Evolutionary conservation across 169 alveolate species (phyloP).

Genomic region (Eimeria acervulina): DNA sequence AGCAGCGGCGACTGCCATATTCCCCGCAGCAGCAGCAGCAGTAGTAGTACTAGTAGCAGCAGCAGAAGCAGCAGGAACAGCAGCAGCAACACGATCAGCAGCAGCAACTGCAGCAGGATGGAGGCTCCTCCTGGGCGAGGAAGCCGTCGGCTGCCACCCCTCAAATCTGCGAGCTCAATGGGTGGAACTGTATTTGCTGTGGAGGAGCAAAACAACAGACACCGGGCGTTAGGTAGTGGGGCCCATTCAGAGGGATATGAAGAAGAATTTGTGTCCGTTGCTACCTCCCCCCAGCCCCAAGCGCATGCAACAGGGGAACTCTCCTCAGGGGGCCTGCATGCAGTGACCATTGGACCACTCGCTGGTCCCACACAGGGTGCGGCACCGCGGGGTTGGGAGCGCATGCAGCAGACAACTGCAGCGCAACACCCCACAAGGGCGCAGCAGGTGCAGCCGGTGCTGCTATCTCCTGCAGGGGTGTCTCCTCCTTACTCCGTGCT

Average conservation of each 20-base stretch:
- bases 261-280: background rate
- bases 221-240: background rate
- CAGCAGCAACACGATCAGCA: background rate
- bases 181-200: background rate
- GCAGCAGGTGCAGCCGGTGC: conserved; percentile 47
- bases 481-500: background rate
- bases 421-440: conserved; percentile 4
- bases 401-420: background rate
- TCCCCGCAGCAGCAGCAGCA: background rate
- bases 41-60: background rate
- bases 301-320: background rate
- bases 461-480: conserved; percentile 1
- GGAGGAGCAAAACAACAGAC: background rate
- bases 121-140: background rate
- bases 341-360: background rate
- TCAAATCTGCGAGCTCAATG: conserved; percentile 7
- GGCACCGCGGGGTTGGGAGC: background rate
- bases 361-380: background rate
- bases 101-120: background rate
- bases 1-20: too few relatives aligned
- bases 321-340: background rate
- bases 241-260: background rate
- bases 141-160: background rate
- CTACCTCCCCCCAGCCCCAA: background rate
- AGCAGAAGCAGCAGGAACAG: background rate